phyloP scores from a whole-genome alignment of 1,284 basidiomycete genomes.

The Puccinia coronata region DNA sequence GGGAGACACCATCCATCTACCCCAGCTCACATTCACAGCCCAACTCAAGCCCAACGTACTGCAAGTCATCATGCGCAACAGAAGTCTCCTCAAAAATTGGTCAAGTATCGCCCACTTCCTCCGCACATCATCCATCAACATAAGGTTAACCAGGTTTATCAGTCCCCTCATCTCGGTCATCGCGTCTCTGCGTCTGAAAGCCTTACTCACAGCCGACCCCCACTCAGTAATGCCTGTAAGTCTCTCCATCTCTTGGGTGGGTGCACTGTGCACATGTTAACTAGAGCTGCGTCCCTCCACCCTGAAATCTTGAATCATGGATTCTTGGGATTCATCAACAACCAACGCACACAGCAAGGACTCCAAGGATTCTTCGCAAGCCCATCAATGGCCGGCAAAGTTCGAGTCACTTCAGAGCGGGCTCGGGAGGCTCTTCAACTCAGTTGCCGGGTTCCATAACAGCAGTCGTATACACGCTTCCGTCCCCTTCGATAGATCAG shows the following conservation, averaged over 20 bases:
- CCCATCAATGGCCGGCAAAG: background rate
- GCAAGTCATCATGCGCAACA: background rate
- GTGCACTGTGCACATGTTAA: too few species aligned
- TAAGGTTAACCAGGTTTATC: background rate
- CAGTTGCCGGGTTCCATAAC: too few species aligned
- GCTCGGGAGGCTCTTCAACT: too few species aligned
- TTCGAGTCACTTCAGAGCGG: background rate
- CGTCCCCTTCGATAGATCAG: too few species aligned
- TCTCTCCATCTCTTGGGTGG: too few species aligned
- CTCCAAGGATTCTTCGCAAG: too few species aligned
- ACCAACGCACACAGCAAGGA: too few species aligned
- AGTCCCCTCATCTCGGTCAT: background rate
- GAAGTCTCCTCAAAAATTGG: background rate
- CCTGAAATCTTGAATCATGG: too few species aligned
- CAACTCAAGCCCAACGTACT: background rate
- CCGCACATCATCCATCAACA: background rate
- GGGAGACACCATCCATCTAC: background rate
- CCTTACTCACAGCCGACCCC: background rate
- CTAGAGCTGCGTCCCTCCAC: too few species aligned
- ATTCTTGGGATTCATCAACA: too few species aligned
- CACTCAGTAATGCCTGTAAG: conserved; percentile 19
- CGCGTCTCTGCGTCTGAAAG: background rate
- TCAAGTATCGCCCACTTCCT: background rate
- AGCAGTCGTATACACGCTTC: too few species aligned
- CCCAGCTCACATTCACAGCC: background rate